Conservation (phyloP, 1,139 yeast species). For the Ogataea hybrid region DNA sequence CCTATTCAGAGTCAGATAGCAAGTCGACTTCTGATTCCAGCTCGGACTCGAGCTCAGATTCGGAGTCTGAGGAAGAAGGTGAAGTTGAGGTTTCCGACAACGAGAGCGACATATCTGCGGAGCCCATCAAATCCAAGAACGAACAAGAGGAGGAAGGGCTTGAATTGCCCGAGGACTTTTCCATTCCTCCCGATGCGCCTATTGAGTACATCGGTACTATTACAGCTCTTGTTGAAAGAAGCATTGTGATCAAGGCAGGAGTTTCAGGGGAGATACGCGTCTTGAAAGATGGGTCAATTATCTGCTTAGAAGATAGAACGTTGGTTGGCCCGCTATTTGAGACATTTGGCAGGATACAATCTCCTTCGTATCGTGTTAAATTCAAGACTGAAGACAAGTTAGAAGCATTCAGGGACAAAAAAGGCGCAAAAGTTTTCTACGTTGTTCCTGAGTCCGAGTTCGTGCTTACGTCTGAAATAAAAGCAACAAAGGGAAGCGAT, state of each 20-base stretch:
- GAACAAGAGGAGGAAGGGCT: slow-evolving; percentile 77
- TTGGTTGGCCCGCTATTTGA: slow-evolving; percentile 84
- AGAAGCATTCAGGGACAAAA: slow-evolving; percentile 40
- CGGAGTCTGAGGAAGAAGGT: slow-evolving; percentile 14
- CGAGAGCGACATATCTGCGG: slow-evolving; percentile 44
- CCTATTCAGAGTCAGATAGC: slow-evolving; percentile 11
- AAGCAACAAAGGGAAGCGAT: slow-evolving; percentile 78
- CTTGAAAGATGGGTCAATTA: slow-evolving; percentile 74
- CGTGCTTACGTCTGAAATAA: slow-evolving; percentile 70
- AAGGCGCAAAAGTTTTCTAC: slow-evolving; percentile 64
- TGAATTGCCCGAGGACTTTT: slow-evolving; percentile 63
- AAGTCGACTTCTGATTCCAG: background rate
- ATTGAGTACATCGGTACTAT: slow-evolving; percentile 76
- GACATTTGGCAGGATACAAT: slow-evolving; percentile 83
- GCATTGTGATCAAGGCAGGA: slow-evolving; percentile 70
- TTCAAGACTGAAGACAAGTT: slow-evolving; percentile 56
- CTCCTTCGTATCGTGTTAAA: slow-evolving; percentile 80
- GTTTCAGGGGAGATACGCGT: slow-evolving; percentile 84
- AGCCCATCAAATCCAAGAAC: slow-evolving; percentile 75
- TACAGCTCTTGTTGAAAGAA: slow-evolving; percentile 65
- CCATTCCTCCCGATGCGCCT: slow-evolving; percentile 55
- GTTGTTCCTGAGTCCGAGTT: slow-evolving; percentile 83
- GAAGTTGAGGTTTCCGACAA: slow-evolving; percentile 26
- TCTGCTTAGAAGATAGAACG: slow-evolving; percentile 72
- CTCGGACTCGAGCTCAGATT: slow-evolving; percentile 6